These are phyloP conservation scores for Selenicereus undatus DNA, from an alignment of 148 eudicot genomes.

Conservation along the genomic window DNA sequence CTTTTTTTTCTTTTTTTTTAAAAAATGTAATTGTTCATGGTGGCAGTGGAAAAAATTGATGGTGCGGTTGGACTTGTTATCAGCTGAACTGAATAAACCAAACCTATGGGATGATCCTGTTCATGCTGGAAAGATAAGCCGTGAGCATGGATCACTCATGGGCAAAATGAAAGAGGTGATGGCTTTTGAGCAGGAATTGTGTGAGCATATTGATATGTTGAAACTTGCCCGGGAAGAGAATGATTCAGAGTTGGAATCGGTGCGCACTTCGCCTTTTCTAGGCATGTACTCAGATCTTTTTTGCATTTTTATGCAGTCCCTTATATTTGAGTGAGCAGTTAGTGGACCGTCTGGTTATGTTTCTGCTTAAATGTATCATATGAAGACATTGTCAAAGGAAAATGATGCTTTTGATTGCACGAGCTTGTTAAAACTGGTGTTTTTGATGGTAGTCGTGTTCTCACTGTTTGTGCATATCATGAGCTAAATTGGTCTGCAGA, in stretches of 20 bases:
- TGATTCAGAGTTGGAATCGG: constrained; percentile 90
- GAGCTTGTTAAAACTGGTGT: constrained; percentile 12
- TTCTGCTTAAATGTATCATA: background rate
- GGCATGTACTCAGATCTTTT: constrained; percentile 57
- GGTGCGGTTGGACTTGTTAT: constrained; percentile 55
- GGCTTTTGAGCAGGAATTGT: constrained; percentile 73
- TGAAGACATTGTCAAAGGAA: background rate
- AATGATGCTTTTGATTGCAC: background rate
- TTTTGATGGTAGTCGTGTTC: background rate
- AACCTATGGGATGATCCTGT: constrained; percentile 94
- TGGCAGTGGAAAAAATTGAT: constrained; percentile 77
- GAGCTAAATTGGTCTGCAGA: background rate
- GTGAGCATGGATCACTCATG: constrained; percentile 82
- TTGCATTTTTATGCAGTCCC: constrained; percentile 8
- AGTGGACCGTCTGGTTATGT: background rate
- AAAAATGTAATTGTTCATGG: constrained; percentile 5
- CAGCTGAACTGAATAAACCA: constrained; percentile 66
- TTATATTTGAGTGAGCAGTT: background rate
- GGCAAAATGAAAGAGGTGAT: constrained; percentile 81
- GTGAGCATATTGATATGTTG: constrained; percentile 93
- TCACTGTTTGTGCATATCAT: background rate
- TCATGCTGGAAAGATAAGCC: constrained; percentile 83
- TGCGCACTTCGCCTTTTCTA: constrained; percentile 67
- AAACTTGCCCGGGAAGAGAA: constrained; percentile 96
- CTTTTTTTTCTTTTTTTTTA: background rate